Evolutionary conservation across 2,329 filamentous ascomycete genomes (phyloP).

Genomic region (Botrytis tulipae): DNA sequence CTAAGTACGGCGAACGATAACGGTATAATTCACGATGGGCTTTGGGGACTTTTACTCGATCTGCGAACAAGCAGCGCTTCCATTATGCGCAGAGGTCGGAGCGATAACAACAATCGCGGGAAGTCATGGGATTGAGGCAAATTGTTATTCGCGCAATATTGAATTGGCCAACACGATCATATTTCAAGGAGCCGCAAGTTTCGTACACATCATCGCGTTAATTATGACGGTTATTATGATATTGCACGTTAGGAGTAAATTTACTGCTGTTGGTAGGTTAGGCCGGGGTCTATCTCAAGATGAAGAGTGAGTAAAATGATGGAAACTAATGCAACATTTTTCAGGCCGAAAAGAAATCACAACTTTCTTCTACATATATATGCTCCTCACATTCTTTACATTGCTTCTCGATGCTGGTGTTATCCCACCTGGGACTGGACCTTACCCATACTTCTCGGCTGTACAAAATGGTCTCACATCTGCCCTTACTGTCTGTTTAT

Average conservation of each 20-base stretch:
- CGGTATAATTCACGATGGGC: slow-evolving; percentile 53
- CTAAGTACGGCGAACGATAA: slow-evolving; percentile 19
- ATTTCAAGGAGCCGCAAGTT: slow-evolving; percentile 86
- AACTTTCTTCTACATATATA: slow-evolving; percentile 96
- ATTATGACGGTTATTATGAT: slow-evolving; percentile 97
- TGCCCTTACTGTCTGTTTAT: slow-evolving; percentile 79
- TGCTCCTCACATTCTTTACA: slow-evolving; percentile 83
- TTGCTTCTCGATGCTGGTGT: slow-evolving; percentile 92
- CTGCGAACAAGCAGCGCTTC: slow-evolving; percentile 81
- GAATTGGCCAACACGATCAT: slow-evolving; percentile 98
- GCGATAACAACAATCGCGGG: slow-evolving; percentile 65
- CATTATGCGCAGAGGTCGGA: slow-evolving; percentile 83
- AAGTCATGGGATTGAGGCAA: slow-evolving; percentile 76
- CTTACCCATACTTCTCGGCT: slow-evolving; percentile 90
- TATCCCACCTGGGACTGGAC: slow-evolving; percentile 73
- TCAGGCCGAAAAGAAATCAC: slow-evolving; percentile 66
- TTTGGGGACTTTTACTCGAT: slow-evolving; percentile 90
- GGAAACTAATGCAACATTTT: slow-evolving; percentile 25
- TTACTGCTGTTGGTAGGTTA: slow-evolving; percentile 86
- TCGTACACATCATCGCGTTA: slow-evolving; percentile 87
- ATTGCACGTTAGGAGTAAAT: slow-evolving; percentile 92
- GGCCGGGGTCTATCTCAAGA: background rate
- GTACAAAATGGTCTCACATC: slow-evolving; percentile 82
- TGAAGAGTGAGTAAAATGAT: slow-evolving; percentile 9
- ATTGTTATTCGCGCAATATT: slow-evolving; percentile 92